These are phyloP conservation scores for Ustilago cynodontis DNA, from an alignment of 1,284 basidiomycete genomes.

Conservation along the genomic window DNA sequence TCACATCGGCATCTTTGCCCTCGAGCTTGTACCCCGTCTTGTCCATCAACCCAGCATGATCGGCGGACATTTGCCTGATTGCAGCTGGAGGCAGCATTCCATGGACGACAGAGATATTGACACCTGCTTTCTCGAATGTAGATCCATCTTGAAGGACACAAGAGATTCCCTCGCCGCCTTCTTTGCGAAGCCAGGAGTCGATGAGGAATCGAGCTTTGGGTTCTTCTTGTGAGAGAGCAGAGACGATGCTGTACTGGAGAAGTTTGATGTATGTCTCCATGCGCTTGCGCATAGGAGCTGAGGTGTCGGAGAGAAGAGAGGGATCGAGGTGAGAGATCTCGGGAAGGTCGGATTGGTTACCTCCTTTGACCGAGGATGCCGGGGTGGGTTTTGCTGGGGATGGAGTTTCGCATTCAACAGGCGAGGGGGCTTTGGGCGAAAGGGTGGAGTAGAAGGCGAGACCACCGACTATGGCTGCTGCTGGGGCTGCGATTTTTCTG, in stretches of 20 bases:
- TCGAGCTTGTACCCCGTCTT: conserved; percentile 63
- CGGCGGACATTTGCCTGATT: conserved; percentile 92
- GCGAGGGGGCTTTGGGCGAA: conserved; percentile 8
- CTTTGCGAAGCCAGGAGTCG: conserved; percentile 85
- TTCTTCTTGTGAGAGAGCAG: conserved; percentile 83
- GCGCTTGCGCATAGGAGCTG: conserved; percentile 74
- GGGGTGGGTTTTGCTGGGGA: conserved; percentile 39
- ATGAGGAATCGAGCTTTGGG: conserved; percentile 78
- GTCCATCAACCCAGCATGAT: conserved; percentile 77
- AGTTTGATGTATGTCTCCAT: conserved; percentile 83
- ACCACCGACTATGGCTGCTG: conserved; percentile 24
- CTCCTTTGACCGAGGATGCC: conserved; percentile 42
- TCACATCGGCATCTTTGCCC: conserved; percentile 74
- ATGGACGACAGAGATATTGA: conserved; percentile 93
- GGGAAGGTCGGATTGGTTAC: conserved; percentile 57
- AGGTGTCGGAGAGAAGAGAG: conserved; percentile 49
- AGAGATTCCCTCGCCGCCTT: conserved; percentile 88
- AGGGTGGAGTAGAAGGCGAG: conserved; percentile 22
- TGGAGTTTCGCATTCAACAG: conserved; percentile 34
- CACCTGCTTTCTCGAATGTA: conserved; percentile 94
- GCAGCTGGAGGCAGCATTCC: conserved; percentile 88
- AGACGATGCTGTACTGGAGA: conserved; percentile 86
- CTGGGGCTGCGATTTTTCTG: conserved; percentile 15
- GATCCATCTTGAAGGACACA: conserved; percentile 83
- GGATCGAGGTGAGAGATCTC: conserved; percentile 63